A percentile compares a stretch with the other conserved stretches of the same genome.
These are phyloP conservation scores for Geotrichum australiense DNA, from an alignment of 1,139 yeast species.

Conservation along the genomic window DNA sequence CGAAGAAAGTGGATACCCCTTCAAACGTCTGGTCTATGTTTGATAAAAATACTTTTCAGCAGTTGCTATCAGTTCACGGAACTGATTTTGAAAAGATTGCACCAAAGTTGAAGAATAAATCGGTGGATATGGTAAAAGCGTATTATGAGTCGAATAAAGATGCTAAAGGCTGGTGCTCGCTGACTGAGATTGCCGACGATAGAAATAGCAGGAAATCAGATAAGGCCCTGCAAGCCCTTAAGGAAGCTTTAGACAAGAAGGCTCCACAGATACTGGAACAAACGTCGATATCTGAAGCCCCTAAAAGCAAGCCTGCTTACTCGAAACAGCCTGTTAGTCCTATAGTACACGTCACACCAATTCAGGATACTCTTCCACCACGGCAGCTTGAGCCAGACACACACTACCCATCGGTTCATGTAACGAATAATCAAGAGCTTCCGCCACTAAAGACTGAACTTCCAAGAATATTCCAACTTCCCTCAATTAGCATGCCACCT, in stretches of 20 bases:
- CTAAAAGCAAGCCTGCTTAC: too few species aligned
- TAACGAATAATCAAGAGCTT: too few species aligned
- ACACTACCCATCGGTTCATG: too few species aligned
- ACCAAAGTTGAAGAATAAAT: constrained; percentile 62
- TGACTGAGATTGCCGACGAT: constrained; percentile 39
- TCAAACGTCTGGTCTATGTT: constrained; percentile 63
- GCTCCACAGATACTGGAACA: background rate
- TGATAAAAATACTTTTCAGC: constrained; percentile 68
- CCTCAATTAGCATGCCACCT: background rate
- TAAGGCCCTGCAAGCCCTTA: background rate
- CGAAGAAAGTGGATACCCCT: background rate
- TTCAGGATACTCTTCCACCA: too few species aligned
- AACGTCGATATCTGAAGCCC: background rate
- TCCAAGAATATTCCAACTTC: background rate
- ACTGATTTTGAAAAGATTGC: constrained; percentile 79
- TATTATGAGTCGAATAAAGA: constrained; percentile 68
- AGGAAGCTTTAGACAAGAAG: constrained; percentile 3
- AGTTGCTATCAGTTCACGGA: constrained; percentile 56
- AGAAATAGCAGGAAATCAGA: constrained; percentile 19
- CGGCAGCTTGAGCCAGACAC: too few species aligned
- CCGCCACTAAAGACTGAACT: constrained; percentile 17
- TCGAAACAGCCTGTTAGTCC: too few species aligned
- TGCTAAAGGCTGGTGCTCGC: constrained; percentile 51
- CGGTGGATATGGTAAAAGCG: constrained; percentile 82
- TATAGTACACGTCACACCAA: too few species aligned